Conservation (phyloP, 2,329 filamentous ascomycete genomes). For the Lasiodiplodia gonubiensis region DNA sequence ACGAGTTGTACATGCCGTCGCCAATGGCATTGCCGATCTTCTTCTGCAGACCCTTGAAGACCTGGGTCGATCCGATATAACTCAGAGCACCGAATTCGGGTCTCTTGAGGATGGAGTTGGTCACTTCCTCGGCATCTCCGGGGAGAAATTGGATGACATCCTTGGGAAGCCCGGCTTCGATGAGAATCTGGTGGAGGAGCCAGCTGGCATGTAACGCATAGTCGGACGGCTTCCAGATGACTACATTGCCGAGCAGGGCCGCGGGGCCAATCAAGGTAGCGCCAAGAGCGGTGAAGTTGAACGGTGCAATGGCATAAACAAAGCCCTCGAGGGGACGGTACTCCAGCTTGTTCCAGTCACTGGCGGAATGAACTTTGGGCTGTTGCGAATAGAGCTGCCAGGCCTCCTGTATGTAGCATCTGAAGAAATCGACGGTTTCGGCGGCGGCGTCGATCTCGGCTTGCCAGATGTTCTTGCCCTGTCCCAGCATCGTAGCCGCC, state of each 20-base stretch:
- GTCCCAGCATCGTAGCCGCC: constrained; percentile 93
- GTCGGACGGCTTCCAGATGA: constrained; percentile 93
- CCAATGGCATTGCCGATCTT: constrained; percentile 82
- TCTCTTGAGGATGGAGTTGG: constrained; percentile 75
- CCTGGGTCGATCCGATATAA: constrained; percentile 90
- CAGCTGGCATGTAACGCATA: constrained; percentile 85
- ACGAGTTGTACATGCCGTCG: constrained; percentile 79
- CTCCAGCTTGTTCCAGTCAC: constrained; percentile 64
- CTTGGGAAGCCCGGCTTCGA: constrained; percentile 86
- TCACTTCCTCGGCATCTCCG: constrained; percentile 84
- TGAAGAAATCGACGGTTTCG: constrained; percentile 88
- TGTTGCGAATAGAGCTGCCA: not conserved
- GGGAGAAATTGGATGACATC: constrained; percentile 94
- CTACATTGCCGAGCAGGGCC: constrained; percentile 89
- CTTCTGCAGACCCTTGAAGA: constrained; percentile 90
- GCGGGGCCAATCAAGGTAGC: constrained; percentile 84
- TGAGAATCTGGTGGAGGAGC: constrained; percentile 85
- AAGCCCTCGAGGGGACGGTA: constrained; percentile 93
- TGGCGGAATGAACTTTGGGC: constrained; percentile 41
- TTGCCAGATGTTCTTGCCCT: constrained; percentile 98
- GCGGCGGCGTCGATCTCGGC: constrained; percentile 97
- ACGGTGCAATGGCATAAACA: constrained; percentile 90
- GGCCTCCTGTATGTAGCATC: constrained; percentile 74
- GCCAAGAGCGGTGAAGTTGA: constrained; percentile 96
- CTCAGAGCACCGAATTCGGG: constrained; percentile 86